phyloP scores from a whole-genome alignment of 768 basidiomycete genomes.

The Leccinum fibrillosum region DNA sequence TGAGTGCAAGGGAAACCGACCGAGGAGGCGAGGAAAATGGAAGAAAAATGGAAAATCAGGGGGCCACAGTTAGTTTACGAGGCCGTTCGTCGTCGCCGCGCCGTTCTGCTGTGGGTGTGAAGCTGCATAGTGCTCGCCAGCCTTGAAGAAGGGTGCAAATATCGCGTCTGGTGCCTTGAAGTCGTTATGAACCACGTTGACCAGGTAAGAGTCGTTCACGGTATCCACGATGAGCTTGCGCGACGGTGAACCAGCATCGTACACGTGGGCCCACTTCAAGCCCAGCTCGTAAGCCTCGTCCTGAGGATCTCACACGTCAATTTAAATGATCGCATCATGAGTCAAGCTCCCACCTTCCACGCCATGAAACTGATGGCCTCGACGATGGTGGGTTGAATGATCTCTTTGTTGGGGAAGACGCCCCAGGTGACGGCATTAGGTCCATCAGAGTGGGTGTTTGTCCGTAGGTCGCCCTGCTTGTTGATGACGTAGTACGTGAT shows the following conservation, averaged over 20 bases:
- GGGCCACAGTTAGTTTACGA: constrained; percentile 20
- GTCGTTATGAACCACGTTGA: constrained; percentile 96
- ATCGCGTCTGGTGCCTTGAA: constrained; percentile 84
- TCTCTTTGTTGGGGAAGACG: constrained; percentile 96
- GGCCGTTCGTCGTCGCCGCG: constrained; percentile 39
- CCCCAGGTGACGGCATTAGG: constrained; percentile 99
- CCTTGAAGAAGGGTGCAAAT: constrained; percentile 82
- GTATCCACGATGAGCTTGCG: constrained; percentile 71
- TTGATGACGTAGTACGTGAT: constrained; percentile 99
- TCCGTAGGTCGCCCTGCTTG: constrained; percentile 89
- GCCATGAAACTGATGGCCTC: constrained; percentile 98
- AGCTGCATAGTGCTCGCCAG: constrained; percentile 58
- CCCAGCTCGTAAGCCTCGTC: constrained; percentile 96
- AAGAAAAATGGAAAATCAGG: background rate
- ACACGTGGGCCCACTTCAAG: constrained; percentile 84
- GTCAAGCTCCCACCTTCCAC: constrained; percentile 65
- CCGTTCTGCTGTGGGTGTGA: constrained; percentile 30
- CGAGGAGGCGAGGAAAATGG: background rate
- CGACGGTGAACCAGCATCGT: constrained; percentile 72
- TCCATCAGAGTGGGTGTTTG: constrained; percentile 92
- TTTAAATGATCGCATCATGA: background rate
- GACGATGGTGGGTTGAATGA: constrained; percentile 93
- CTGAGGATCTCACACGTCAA: constrained; percentile 34
- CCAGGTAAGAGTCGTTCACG: constrained; percentile 81
- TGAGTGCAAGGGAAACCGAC: background rate